These are phyloP conservation scores for Candida mesenterica DNA, from an alignment of 1,139 yeast genomes.

Conservation along the genomic window DNA sequence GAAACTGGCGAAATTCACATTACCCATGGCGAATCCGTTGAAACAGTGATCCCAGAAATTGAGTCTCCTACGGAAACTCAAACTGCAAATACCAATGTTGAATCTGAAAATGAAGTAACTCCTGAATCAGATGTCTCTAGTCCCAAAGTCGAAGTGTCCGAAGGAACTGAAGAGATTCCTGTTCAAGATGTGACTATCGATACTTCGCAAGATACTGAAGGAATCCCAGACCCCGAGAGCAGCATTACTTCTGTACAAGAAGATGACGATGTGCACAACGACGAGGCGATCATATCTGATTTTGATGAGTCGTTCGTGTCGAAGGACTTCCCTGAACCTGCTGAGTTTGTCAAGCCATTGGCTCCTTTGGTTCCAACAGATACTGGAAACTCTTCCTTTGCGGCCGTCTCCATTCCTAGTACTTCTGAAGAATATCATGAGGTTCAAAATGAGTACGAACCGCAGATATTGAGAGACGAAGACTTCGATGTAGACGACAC, in stretches of 20 bases:
- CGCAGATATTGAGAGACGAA: not conserved
- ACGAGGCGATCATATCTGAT: constrained; percentile 1
- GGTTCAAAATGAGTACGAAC: constrained; percentile 16
- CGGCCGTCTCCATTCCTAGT: constrained; percentile 37
- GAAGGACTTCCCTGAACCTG: constrained; percentile 1
- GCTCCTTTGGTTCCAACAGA: constrained; percentile 3
- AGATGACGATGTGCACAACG: not conserved
- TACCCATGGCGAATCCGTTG: no score
- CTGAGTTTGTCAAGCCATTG: constrained; percentile 2
- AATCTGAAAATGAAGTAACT: not conserved
- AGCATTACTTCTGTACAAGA: not conserved
- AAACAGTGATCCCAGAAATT: not conserved
- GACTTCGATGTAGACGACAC: constrained; percentile 3
- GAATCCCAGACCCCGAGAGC: not conserved
- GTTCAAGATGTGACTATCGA: not conserved
- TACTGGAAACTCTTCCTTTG: constrained; percentile 32
- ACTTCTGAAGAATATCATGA: constrained; percentile 18
- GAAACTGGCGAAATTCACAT: constrained; percentile 3
- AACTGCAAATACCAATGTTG: no score
- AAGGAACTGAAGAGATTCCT: not conserved
- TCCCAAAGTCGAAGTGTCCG: not conserved
- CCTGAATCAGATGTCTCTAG: not conserved
- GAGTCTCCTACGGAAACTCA: no score
- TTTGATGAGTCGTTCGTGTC: constrained; percentile 1
- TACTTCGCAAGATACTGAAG: not conserved